Base-by-base conservation (phyloP, 2,329 filamentous ascomycete species). In the Pseudomassariella vexata region DNA sequence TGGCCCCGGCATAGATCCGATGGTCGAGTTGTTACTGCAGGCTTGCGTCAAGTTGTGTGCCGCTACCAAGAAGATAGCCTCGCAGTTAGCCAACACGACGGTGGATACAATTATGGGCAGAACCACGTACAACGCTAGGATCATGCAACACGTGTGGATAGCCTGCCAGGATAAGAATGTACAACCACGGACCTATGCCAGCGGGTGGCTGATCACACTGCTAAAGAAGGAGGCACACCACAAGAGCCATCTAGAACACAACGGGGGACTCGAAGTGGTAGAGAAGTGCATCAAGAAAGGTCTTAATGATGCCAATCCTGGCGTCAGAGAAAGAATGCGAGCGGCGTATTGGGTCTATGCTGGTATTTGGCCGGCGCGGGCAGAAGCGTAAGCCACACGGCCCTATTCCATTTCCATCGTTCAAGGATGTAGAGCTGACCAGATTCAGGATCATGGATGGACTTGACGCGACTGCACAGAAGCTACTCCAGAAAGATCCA, bases 161-260 rank as follows among this genome's bases (percentile, higher is more conserved):
- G 89, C 90, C 16, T 83, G 76, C 40, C 83, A 94, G 54, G 90
- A 98, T 63, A 96, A 95, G 65, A 96, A 95, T 51, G 82, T 89
- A 3, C 84, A 92, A 50, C 82, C 89, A 11, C 79, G 92, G 39
- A 76, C 76, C 2, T 94, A 82, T 56, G 82, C 81, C 2, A 70
- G 83, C 3, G 80, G 74, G 6, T 98, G 92, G 92, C 63, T 96
- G 19, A 85, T 81, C 57, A 94, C 82, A 1, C 59, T 96, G 14
- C 62, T 98, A 23, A 80, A 73, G 45, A 85, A 86, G 47, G 85
- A 94, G 53, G 65, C 75, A 1, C 70, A 76, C 41, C 85, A 95
- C 59, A 94, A 88, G 61, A 75, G 66, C 40, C 79, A 87, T 24
- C 70, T 96, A 38, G 90, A 96, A 54, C 86, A 94, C 50, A 75